Evolutionary conservation across 2,329 filamentous ascomycete species (phyloP).

Genomic region (Neodidymelliopsis sp.): DNA sequence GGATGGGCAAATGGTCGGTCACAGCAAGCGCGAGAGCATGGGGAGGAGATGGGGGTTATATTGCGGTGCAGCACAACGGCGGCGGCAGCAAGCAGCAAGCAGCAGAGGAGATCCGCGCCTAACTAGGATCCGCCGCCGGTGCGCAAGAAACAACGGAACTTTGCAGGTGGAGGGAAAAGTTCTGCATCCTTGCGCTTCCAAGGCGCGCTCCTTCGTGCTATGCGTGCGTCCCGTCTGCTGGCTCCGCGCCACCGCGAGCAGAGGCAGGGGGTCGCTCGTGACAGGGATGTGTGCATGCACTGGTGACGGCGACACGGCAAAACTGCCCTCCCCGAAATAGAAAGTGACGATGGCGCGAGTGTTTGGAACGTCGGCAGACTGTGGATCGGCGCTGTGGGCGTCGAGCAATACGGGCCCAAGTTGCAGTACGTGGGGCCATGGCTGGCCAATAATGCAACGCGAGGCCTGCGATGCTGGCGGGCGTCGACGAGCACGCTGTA

Average conservation of each 20-base stretch:
- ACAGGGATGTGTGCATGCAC: constrained; percentile 19
- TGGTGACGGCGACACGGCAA: constrained; percentile 35
- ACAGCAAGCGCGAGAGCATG: constrained; percentile 18
- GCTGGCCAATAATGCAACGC: constrained; percentile 25
- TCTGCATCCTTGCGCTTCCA: constrained; percentile 25
- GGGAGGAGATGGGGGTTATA: constrained; percentile 37
- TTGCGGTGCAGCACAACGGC: constrained; percentile 34
- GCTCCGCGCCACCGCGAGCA: constrained; percentile 32
- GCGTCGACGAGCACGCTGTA: constrained; percentile 7
- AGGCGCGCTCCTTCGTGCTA: constrained; percentile 27
- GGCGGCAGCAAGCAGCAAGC: too few relatives aligned
- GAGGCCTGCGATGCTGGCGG: constrained; percentile 20
- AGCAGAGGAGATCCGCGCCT: constrained; percentile 27
- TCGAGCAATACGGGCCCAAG: constrained; percentile 30
- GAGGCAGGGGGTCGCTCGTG: constrained; percentile 20
- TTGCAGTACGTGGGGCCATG: constrained; percentile 17
- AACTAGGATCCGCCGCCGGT: constrained; percentile 24
- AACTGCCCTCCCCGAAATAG: constrained; percentile 39
- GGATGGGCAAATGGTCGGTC: constrained; percentile 18
- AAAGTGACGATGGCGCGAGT: constrained; percentile 31
- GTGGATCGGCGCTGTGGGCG: constrained; percentile 29
- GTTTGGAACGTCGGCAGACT: constrained; percentile 34
- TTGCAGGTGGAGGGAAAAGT: constrained; percentile 24
- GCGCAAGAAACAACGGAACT: constrained; percentile 36
- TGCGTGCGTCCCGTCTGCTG: constrained; percentile 32